Base-by-base conservation (phyloP, 768 basidiomycete species). In the Fibroporia radiculosa region DNA sequence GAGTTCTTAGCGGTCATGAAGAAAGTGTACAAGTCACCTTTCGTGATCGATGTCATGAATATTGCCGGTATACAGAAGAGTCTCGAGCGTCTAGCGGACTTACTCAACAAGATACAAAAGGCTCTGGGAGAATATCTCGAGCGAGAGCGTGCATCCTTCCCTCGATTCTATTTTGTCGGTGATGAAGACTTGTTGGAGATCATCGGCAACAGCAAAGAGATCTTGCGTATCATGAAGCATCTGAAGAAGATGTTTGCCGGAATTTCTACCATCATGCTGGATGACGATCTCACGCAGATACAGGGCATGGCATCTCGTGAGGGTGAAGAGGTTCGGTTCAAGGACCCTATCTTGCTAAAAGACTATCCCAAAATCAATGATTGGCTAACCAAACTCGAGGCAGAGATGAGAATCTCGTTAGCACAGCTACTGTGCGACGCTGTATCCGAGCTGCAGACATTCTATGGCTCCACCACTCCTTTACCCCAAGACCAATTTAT, bases 191-290 rank as follows among this genome's bases (percentile, higher is more conserved):
- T 99, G 49, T 74, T 99, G 50, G 96, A 99, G 65, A 99, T 99
- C 56, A 98, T 99, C 52, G 96, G 96, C 51, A 99, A 99, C 70
- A 96, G 92, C 75, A 99, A 97, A 64, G 93, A 98, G 59, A 96
- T 98, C 54, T 66, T 92, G 34, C 86, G 96, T 29, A 89, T 98
- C 65, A 92, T 96, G 90, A 99, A 99, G 56, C 96, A 98, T 68
- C 74, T 99, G 48, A 98, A 97, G 73, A 99, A 99, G 75, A 99
- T 99, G 96, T 99, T 99, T 65, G 96, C 96, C 18, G 96, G 96
- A 22, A 84, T 99, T 29, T 84, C 92, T 1, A 93, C 92, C 0
- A 74, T 98, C 53, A 74, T 70, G 55, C 73, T 98, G 22, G 90
- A 96, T 59, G 89, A 92, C 14, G 91, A 93, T 37, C 61, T 87